Evolutionary conservation across 257 asterid species (phyloP).

Genomic region (Fraxinus quadrangulata): DNA sequence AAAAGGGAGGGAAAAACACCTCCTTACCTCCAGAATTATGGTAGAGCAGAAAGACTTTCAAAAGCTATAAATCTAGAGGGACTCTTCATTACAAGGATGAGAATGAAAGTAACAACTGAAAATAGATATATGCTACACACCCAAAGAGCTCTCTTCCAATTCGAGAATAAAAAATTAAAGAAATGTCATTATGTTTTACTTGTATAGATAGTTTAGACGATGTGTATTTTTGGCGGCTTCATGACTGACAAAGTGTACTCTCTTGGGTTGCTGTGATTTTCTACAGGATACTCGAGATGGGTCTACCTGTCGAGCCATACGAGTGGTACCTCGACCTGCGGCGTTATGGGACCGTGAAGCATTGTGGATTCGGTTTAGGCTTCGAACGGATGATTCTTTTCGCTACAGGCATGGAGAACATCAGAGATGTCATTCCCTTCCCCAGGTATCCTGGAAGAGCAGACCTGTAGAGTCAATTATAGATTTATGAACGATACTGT

Average conservation of each 20-base stretch:
- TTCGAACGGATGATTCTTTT: constrained; percentile 95
- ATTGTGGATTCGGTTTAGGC: constrained; percentile 95
- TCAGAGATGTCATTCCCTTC: constrained; percentile 93
- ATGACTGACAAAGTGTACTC: neutral
- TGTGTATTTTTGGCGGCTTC: neutral
- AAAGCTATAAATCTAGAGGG: too few species aligned
- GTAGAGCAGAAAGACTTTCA: neutral
- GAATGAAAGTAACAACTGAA: neutral
- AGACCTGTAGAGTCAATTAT: constrained; percentile 45
- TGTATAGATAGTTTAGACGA: neutral
- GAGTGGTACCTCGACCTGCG: constrained; percentile 95
- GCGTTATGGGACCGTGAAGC: constrained; percentile 80
- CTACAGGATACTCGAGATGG: constrained; percentile 73
- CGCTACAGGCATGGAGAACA: constrained; percentile 93
- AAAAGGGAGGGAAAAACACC: neutral
- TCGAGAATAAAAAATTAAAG: too few species aligned
- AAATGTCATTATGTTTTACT: too few species aligned
- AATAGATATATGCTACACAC: neutral
- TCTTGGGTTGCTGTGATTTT: neutral
- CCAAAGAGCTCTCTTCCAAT: neutral
- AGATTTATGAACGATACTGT: neutral
- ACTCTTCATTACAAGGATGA: neutral
- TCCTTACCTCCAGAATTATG: neutral
- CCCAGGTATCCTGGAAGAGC: constrained; percentile 98
- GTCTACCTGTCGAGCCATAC: constrained; percentile 80